Conservation (phyloP, 768 basidiomycete genomes). For the Leucocoprinus leucothites region DNA sequence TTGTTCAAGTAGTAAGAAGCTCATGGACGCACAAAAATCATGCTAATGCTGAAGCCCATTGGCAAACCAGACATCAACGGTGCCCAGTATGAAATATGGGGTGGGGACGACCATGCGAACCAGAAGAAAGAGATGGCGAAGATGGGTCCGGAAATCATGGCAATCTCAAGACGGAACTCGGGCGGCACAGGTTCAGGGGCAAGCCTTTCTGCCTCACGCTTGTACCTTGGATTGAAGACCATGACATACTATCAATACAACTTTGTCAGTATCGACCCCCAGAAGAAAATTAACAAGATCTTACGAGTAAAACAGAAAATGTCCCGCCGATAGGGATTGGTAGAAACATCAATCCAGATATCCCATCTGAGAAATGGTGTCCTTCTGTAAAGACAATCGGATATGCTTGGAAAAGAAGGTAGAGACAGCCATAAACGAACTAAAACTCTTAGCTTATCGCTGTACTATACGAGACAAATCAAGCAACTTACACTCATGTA, state of each 20-base stretch:
- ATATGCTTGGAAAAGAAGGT: conserved; percentile 60
- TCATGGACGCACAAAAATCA: conserved; percentile 47
- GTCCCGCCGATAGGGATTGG: conserved; percentile 55
- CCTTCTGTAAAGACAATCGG: conserved; percentile 54
- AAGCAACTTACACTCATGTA: conserved; percentile 53
- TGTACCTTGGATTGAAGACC: conserved; percentile 49
- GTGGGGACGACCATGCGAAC: conserved; percentile 65
- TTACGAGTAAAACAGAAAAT: conserved; percentile 39
- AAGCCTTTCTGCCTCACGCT: conserved; percentile 35
- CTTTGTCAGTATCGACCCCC: no score
- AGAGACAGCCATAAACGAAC: conserved; percentile 64
- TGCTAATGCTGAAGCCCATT: conserved; percentile 51
- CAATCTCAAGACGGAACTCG: conserved; percentile 51
- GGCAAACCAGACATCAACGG: conserved; percentile 48
- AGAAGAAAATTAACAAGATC: conserved; percentile 9
- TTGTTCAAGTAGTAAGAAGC: background rate
- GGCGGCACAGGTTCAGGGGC: conserved; percentile 56
- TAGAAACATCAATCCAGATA: conserved; percentile 58
- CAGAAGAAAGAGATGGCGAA: conserved; percentile 59
- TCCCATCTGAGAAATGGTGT: conserved; percentile 50
- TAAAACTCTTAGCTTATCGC: conserved; percentile 18
- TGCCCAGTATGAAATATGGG: conserved; percentile 47
- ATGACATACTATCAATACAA: conserved; percentile 35
- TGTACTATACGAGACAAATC: background rate
- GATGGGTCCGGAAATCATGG: conserved; percentile 48